A percentile compares a stretch with the other conserved stretches of the same genome.
Conservation (phyloP, 768 basidiomycete species). For the Russula compacta region DNA sequence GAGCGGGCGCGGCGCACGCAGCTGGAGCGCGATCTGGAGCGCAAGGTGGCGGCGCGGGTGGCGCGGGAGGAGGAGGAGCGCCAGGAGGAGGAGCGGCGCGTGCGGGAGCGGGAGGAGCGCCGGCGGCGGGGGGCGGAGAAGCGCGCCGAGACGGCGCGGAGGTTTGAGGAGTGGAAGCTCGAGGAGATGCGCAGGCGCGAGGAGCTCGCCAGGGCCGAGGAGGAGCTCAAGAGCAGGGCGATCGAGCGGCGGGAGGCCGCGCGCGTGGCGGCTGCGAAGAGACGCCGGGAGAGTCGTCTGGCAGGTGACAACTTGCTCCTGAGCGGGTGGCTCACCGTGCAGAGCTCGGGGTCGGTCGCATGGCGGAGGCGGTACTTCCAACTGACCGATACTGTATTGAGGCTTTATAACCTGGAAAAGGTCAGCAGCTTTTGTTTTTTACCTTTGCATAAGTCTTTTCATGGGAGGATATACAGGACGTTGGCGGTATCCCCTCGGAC, state of each 20-base stretch:
- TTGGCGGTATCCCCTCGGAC: constrained; percentile 2
- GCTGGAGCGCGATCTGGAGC: constrained; percentile 11
- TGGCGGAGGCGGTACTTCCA: constrained; percentile 20
- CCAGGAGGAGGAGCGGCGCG: constrained; percentile 2
- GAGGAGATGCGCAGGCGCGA: constrained; percentile 3
- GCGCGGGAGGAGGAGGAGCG: constrained; percentile 11
- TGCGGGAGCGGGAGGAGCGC: constrained; percentile 9
- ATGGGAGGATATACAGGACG: background rate
- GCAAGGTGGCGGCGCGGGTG: background rate
- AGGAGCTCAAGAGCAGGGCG: constrained; percentile 7
- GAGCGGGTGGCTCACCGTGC: constrained; percentile 19
- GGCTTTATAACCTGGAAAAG: constrained; percentile 9
- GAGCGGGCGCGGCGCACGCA: background rate
- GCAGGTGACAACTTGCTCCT: constrained; percentile 1
- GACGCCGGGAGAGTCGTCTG: constrained; percentile 8
- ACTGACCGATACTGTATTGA: constrained; percentile 7
- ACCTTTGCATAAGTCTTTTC: background rate
- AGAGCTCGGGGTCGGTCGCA: constrained; percentile 6
- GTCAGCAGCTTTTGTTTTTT: background rate
- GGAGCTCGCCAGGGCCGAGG: constrained; percentile 7
- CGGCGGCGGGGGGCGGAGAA: constrained; percentile 9
- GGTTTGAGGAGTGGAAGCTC: constrained; percentile 4
- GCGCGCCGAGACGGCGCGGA: background rate
- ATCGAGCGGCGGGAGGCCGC: constrained; percentile 2
- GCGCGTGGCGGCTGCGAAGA: constrained; percentile 6